Evolutionary conservation across 2,329 filamentous ascomycete species (phyloP).

Genomic region (Thyridium curvatum): DNA sequence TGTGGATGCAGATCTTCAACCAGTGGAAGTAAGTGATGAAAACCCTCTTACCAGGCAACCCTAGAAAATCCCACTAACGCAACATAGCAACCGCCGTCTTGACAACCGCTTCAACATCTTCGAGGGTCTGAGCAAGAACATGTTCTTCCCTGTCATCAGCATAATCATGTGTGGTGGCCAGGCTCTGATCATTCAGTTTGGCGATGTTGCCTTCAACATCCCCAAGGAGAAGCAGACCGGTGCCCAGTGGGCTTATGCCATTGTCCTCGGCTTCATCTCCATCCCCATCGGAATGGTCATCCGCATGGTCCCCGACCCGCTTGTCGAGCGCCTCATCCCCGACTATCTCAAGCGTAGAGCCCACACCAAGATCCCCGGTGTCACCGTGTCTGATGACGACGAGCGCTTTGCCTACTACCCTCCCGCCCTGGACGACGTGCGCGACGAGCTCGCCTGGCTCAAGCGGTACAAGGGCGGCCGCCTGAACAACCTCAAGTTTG

Average conservation of each 20-base stretch:
- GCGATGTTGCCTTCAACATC: conserved; percentile 75
- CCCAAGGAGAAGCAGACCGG: conserved; percentile 50
- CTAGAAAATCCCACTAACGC: conserved; percentile 16
- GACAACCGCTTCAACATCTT: conserved; percentile 97
- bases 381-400: conserved; percentile 61
- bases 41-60: not conserved
- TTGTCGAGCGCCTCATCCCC: conserved; percentile 48
- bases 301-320: conserved; percentile 72
- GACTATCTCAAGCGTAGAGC: conserved; percentile 44
- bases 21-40: conserved; percentile 74
- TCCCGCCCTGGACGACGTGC: conserved; percentile 65
- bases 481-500: conserved; percentile 74
- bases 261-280: conserved; percentile 78
- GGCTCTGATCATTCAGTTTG: conserved; percentile 82
- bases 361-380: conserved; percentile 37
- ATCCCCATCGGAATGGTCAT: conserved; percentile 78
- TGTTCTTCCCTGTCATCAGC: conserved; percentile 85
- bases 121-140: conserved; percentile 77
- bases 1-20: conserved; percentile 99
- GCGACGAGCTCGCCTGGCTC: conserved; percentile 75
- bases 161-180: conserved; percentile 83
- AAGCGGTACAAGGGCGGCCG: conserved; percentile 76
- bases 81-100: conserved; percentile 70
- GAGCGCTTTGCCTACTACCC: conserved; percentile 61
- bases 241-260: conserved; percentile 81